Evolutionary conservation across 129 eudicot species (phyloP).

Genomic region (Saposhnikovia divaricata): DNA sequence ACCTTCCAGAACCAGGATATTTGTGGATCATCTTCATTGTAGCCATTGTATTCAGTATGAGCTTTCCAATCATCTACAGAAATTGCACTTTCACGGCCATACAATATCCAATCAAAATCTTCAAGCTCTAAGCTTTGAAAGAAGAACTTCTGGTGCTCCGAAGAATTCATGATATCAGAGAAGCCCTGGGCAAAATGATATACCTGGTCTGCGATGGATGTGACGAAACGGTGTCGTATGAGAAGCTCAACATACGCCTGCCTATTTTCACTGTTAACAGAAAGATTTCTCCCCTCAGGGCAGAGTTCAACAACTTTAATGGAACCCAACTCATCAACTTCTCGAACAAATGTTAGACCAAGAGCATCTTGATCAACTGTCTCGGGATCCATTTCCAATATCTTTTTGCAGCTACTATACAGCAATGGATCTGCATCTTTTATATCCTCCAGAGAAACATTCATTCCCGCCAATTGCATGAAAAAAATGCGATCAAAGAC

Average conservation of each 20-base stretch:
- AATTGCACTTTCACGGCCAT: conserved; percentile 39
- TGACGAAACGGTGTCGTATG: conserved; percentile 37
- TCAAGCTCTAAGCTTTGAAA: conserved; percentile 41
- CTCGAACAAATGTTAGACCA: conserved; percentile 47
- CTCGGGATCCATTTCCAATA: conserved; percentile 51
- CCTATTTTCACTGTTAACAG: conserved; percentile 44
- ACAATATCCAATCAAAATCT: conserved; percentile 48
- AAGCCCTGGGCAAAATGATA: conserved; percentile 37
- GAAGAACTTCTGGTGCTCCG: conserved; percentile 20
- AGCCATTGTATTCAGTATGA: conserved; percentile 50
- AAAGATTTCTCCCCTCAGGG: conserved; percentile 28
- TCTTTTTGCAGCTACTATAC: conserved; percentile 47
- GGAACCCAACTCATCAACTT: conserved; percentile 41
- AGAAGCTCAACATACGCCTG: conserved; percentile 33
- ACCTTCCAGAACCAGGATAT: conserved; percentile 62
- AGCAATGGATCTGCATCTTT: conserved; percentile 49
- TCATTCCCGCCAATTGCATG: conserved; percentile 37
- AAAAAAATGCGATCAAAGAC: conserved; percentile 51
- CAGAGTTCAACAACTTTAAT: conserved; percentile 46
- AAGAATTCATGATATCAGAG: conserved; percentile 28
- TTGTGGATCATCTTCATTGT: conserved; percentile 36
- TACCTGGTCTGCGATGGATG: conserved; percentile 38
- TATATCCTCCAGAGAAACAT: conserved; percentile 39
- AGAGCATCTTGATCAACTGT: conserved; percentile 44
- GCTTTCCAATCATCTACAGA: conserved; percentile 57